Evolutionary conservation across 208 protist genomes (phyloP), one percentile per base, ranked within the genome.

Genomic region (Zelonia costaricensis): DNA sequence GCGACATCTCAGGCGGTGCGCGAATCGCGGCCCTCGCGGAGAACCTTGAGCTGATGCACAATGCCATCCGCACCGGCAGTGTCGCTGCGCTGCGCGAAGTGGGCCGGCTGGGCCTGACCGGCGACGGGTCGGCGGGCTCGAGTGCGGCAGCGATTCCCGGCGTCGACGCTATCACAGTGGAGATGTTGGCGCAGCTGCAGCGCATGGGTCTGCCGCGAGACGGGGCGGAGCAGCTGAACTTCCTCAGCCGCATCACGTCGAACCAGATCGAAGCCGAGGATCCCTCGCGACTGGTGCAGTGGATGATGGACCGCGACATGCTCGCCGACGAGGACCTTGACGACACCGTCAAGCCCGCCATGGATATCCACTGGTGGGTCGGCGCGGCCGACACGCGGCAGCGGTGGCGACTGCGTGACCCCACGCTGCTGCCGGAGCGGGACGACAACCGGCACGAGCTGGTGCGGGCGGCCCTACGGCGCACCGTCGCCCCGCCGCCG

Each of bases 341-440:
- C n/a, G 49, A 75, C 35, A 52, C 36, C 25, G 64, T 80, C 33
- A 76, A 76, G 49, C 61, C 67, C 6, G 61, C 54, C 49, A 70
- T 89, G 25, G 79, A 89, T 54, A 82, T 88, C 12, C 73, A 74
- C 43, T 94, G 87, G 87, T 85, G 83, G 62, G 59, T 82, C 27
- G 87, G 87, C n/a, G 59, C 53, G 16, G 57, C 60, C 13, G 82
- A 88, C 52, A 74, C 70, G 8, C 80, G 81, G 27, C 72, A 94
- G 64, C 78, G 82, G 10, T 94, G 87, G 87, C 76, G 73, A 0
- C 60, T 86, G 38, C 70, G 78, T 23, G 84, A 91, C 42, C 56
- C 76, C 4, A 79, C 76, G n/a, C 71, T 94, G 28, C 57, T 69
- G 4, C 66, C 63, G 28, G 70, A 82, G 44, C 44, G 71, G 7